Percentiles rank a stretch among this genome's conserved stretches.
Conservation (phyloP, 306 rosid genomes). For the Astragalus glycyphyllos region DNA sequence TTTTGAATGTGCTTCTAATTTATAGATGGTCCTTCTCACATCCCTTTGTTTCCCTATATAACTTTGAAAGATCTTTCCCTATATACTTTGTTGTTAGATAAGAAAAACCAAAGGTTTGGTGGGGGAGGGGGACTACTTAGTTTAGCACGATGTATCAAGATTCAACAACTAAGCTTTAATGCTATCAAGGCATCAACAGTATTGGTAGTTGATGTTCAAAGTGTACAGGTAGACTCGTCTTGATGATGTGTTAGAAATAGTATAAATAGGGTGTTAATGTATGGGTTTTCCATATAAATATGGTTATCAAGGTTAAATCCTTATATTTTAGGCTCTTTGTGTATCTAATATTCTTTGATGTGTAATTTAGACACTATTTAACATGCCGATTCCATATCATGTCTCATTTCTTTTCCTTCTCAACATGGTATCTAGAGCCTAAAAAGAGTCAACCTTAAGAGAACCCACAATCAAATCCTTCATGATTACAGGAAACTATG, state of each 20-base stretch:
- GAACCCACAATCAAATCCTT: no score
- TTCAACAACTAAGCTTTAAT: no score
- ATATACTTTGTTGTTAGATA: conserved; percentile 15
- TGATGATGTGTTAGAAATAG: neutral
- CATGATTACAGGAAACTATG: no score
- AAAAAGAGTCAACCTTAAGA: neutral
- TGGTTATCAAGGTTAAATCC: neutral
- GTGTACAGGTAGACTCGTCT: conserved; percentile 35
- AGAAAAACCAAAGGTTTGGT: neutral
- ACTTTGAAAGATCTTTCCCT: conserved; percentile 27
- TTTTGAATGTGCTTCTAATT: conserved; percentile 4
- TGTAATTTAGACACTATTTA: neutral
- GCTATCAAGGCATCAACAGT: conserved; percentile 21
- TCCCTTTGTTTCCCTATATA: conserved; percentile 1
- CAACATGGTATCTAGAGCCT: neutral
- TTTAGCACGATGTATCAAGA: no score
- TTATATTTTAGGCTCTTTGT: neutral
- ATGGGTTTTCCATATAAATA: neutral
- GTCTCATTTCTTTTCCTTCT: neutral
- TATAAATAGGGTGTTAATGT: neutral
- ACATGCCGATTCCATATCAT: neutral
- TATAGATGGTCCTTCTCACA: neutral
- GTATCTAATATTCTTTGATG: neutral
- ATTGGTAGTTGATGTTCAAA: conserved; percentile 19
- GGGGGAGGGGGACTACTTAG: conserved; percentile 1